These are phyloP conservation scores for Neurospora sp. DNA, from an alignment of 495 filamentous ascomycete genomes.

Conservation along the genomic window DNA sequence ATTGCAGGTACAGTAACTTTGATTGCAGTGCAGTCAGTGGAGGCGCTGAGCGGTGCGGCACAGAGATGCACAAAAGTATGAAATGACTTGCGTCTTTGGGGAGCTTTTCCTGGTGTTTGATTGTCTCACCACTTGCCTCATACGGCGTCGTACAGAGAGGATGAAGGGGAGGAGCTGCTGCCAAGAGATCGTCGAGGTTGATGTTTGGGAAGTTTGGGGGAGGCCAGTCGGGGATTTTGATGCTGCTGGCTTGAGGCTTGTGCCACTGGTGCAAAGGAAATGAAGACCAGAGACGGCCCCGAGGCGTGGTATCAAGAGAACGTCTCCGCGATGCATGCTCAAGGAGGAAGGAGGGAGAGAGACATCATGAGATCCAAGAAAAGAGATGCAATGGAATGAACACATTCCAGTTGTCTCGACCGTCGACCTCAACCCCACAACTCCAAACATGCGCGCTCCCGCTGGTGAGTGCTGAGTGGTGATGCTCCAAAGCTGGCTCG, in stretches of 20 bases:
- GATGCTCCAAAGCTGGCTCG: background rate
- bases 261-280: background rate
- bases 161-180: background rate
- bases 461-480: background rate
- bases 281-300: background rate
- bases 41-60: background rate
- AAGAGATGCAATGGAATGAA: background rate
- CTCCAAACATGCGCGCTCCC: background rate
- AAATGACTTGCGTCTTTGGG: background rate
- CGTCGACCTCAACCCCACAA: background rate
- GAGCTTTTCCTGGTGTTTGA: no score
- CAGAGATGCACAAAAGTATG: background rate
- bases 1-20: background rate
- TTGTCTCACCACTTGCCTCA: background rate
- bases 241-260: background rate
- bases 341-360: no score
- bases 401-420: background rate
- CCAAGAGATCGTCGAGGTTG: background rate
- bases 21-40: background rate
- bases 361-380: no score
- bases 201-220: background rate
- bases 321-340: background rate
- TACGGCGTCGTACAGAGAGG: background rate
- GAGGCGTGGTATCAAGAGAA: background rate
- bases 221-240: background rate